Percentiles rank a stretch among this genome's conserved stretches.
Evolutionary conservation across 371 early-diverging fungal species (phyloP).

Genomic region (Actinomucor elegans): DNA sequence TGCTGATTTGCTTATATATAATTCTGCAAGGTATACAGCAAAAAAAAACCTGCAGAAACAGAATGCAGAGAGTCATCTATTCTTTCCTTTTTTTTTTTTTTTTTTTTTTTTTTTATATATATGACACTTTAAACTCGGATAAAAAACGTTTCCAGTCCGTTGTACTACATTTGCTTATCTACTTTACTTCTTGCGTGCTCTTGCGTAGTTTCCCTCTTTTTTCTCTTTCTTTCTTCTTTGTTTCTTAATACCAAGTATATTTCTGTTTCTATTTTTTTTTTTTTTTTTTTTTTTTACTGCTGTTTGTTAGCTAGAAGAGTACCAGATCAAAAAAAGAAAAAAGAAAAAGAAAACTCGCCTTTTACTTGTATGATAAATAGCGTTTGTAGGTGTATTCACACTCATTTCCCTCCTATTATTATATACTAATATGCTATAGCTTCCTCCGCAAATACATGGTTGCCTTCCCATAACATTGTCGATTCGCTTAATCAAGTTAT

Average conservation of each 20-base stretch:
- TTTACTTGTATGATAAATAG: conserved; percentile 10
- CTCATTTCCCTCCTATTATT: neutral
- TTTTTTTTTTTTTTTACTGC: conserved; percentile 3
- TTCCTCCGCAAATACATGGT: conserved; percentile 9
- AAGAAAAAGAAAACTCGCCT: conserved; percentile 1
- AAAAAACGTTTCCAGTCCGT: neutral
- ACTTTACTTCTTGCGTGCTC: conserved; percentile 17
- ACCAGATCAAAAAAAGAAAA: conserved; percentile 2
- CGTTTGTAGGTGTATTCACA: conserved; percentile 15
- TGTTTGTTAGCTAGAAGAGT: too few relatives aligned
- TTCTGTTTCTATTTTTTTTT: conserved; percentile 1
- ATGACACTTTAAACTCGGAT: neutral
- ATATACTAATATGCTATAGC: conserved; percentile 1
- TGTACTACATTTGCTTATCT: conserved; percentile 17
- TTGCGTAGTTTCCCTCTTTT: conserved; percentile 10
- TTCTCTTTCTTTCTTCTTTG: conserved; percentile 4
- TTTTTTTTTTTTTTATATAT: neutral
- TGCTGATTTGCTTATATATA: too few relatives aligned
- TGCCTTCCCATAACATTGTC: conserved; percentile 13
- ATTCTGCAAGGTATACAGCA: too few relatives aligned
- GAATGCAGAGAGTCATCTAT: too few relatives aligned
- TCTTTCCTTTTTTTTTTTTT: too few relatives aligned
- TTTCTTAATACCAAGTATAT: neutral
- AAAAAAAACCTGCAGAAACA: too few relatives aligned
- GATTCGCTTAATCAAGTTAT: conserved; percentile 36